A percentile compares a stretch with the other conserved stretches of the same genome.
Evolutionary conservation across 148 eudicot genomes (phyloP).

Genomic region (Agrostemma githago): DNA sequence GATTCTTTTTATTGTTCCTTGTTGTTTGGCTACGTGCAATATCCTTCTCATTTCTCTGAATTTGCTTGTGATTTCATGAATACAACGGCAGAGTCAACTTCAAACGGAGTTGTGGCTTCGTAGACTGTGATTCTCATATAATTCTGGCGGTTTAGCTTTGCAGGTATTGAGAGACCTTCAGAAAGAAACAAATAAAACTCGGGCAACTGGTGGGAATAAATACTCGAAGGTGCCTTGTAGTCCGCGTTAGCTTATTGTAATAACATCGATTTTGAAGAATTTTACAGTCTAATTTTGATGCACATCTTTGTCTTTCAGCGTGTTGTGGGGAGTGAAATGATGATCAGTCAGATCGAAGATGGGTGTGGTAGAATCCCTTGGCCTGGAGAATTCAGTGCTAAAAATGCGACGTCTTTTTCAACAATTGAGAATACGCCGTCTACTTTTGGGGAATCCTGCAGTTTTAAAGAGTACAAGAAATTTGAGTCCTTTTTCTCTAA

Average conservation of each 20-base stretch:
- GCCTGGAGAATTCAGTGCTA: slow-evolving; percentile 44
- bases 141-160: slow-evolving; percentile 28
- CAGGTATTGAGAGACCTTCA: slow-evolving; percentile 35
- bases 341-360: slow-evolving; percentile 39
- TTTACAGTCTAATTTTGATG: slow-evolving; percentile 16
- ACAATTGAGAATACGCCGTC: slow-evolving; percentile 27
- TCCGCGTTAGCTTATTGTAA: slow-evolving; percentile 28
- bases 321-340: slow-evolving; percentile 45
- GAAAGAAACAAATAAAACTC: slow-evolving; percentile 44
- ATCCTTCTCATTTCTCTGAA: neutral
- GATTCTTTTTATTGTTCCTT: neutral
- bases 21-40: neutral
- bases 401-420: slow-evolving; percentile 31
- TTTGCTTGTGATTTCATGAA: neutral
- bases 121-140: slow-evolving; percentile 6
- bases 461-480: slow-evolving; percentile 44
- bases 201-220: slow-evolving; percentile 34
- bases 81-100: neutral
- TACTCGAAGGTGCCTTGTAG: slow-evolving; percentile 51
- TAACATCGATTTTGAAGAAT: slow-evolving; percentile 16
- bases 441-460: slow-evolving; percentile 45
- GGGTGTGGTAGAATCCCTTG: slow-evolving; percentile 41
- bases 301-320: slow-evolving; percentile 25
- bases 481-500: slow-evolving; percentile 56
- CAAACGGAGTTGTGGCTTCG: neutral